Evolutionary conservation across 805 yeast species (phyloP).

Genomic region (Starmera amethionina): DNA sequence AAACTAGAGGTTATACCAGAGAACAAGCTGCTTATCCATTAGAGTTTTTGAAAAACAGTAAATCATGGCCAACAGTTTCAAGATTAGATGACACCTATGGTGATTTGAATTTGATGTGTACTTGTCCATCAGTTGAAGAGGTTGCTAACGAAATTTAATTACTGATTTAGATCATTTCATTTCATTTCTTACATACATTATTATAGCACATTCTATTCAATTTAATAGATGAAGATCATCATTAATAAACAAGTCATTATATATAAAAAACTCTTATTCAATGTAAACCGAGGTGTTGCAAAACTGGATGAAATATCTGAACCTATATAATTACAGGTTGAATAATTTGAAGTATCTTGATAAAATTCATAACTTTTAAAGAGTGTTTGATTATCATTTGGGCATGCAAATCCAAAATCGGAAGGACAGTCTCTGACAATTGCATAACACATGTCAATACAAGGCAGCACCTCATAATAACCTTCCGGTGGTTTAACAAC

Average conservation of each 20-base stretch:
- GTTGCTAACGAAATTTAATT: too few species aligned
- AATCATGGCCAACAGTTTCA: slow-evolving; percentile 94
- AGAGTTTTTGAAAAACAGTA: slow-evolving; percentile 57
- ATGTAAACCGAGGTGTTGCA: neutral
- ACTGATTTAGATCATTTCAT: too few species aligned
- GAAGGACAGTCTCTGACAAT: slow-evolving; percentile 82
- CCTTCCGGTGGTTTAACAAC: slow-evolving; percentile 40
- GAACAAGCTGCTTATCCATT: slow-evolving; percentile 92
- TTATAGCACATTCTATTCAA: too few species aligned
- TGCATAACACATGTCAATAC: slow-evolving; percentile 69
- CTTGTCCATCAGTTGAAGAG: slow-evolving; percentile 80
- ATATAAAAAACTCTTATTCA: neutral
- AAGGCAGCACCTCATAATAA: slow-evolving; percentile 81
- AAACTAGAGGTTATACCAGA: slow-evolving; percentile 76
- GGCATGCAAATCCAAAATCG: slow-evolving; percentile 67
- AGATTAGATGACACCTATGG: slow-evolving; percentile 94
- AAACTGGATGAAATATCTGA: slow-evolving; percentile 1
- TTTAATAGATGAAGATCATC: too few species aligned
- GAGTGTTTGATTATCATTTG: slow-evolving; percentile 23
- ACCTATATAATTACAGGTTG: slow-evolving; percentile 35
- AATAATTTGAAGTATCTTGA: slow-evolving; percentile 10
- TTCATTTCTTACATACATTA: too few species aligned
- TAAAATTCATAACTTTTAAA: slow-evolving; percentile 22
- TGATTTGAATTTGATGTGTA: slow-evolving; percentile 84
- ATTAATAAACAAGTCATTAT: neutral